Evolutionary conservation across 352 stramenopile genomes (phyloP).

Genomic region (Hyaloperonospora brassicae): DNA sequence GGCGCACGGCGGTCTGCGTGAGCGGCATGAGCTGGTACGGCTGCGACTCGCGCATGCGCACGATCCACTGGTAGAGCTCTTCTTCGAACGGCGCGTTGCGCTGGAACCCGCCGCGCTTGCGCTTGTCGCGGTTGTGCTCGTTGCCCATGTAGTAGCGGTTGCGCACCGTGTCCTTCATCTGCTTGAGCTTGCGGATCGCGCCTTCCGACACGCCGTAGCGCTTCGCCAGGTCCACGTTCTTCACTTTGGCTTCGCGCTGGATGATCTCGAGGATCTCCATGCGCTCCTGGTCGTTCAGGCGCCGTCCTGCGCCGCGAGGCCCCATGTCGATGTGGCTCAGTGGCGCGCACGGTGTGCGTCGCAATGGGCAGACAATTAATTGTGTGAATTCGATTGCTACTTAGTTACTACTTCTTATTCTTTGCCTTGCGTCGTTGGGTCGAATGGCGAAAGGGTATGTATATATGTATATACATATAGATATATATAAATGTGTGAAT

Average conservation of each 20-base stretch:
- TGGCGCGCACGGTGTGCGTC: too few relatives aligned
- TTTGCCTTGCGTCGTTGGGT: too few relatives aligned
- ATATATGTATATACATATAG: too few relatives aligned
- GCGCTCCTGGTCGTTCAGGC: slow-evolving; percentile 83
- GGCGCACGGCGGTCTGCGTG: slow-evolving; percentile 74
- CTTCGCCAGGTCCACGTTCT: slow-evolving; percentile 82
- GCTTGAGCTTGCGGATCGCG: slow-evolving; percentile 84
- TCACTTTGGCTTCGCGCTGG: slow-evolving; percentile 71
- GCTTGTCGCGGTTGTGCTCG: slow-evolving; percentile 80
- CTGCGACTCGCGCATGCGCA: slow-evolving; percentile 69
- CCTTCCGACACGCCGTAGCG: slow-evolving; percentile 80
- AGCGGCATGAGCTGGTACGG: slow-evolving; percentile 79
- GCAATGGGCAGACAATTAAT: too few relatives aligned
- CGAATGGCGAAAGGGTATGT: too few relatives aligned
- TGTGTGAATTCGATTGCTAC: too few relatives aligned
- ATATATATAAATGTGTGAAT: too few relatives aligned
- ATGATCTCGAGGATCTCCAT: slow-evolving; percentile 86
- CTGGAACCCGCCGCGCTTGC: slow-evolving; percentile 77
- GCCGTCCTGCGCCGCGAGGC: slow-evolving; percentile 60
- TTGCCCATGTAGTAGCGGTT: slow-evolving; percentile 78
- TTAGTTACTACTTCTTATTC: too few relatives aligned
- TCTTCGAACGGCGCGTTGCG: slow-evolving; percentile 80
- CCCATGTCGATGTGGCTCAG: slow-evolving; percentile 33
- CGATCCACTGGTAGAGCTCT: slow-evolving; percentile 83
- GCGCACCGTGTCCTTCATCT: slow-evolving; percentile 81